Base-by-base conservation (phyloP, 768 basidiomycete genomes). In the Cystobasidium tubakii region DNA sequence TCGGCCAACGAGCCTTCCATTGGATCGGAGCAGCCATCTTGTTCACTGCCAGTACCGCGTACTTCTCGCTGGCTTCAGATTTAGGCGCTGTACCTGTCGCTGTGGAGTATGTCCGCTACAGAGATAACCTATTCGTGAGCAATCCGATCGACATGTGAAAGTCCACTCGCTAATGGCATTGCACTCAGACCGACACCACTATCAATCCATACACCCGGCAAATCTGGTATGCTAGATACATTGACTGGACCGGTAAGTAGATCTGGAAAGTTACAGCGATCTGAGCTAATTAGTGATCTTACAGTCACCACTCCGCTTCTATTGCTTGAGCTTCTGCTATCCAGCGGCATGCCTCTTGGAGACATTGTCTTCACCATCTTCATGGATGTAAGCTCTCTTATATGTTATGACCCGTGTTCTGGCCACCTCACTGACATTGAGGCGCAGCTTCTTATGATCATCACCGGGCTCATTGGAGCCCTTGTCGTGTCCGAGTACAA, bases 51-150 rank as follows among this genome's bases (percentile, higher is more conserved):
- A 76, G 81, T 15, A 79, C 87, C 53, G 79, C 84, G 0, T 86
- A 85, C 81, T 86, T 85, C 79, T 81, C 83, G 15, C 86, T 86
- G 86, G 86, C 86, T 0, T 86, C 85, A 23, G 82, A 86, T 77
- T 81, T 87, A 44, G 86, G 86, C 15, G 80, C 80, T 53, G 84
- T 85, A 0, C 82, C 85, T 43, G 77, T 86, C 75, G 71, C 50
- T 21, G 82, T 84, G 46, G 85, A 85, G 76, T 86, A 84, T 78
- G 76, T 80, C 33, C 80, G 80, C n/a, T 66, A 80, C 82, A 0
- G 83, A 83, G 25, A 83, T 81, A 78, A 81, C 83, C 81, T 83
- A 84, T 84, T 67, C 39, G 39, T 67, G 44, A 66, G 65, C 13
- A 17, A n/a, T n/a, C n/a, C 33, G 10, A 55, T 10, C 62, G 19